Base-by-base conservation (phyloP, 1,284 basidiomycete species). In the Agroathelia rolfsii region DNA sequence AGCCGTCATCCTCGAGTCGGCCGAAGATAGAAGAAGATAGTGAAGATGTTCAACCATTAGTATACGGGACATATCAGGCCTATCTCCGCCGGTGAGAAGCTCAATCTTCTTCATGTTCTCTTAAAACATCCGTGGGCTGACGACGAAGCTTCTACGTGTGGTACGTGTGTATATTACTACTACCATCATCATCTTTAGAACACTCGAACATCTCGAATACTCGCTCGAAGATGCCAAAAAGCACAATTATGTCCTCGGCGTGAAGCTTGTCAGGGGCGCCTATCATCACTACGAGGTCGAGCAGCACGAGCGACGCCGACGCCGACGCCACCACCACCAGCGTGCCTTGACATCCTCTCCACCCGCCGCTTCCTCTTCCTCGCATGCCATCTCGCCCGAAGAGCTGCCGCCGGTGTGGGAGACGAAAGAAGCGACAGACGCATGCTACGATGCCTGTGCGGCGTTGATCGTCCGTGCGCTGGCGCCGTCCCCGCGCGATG, bases 231-330 rank as follows among this genome's bases (percentile, higher is more conserved):
- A 86, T 35, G 83, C 93, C 6, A 64, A 73, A 41, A 55, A 53
- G 28, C 64, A 78, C 44, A 67, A 72, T 27, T 96, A 90, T 53
- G 67, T 82, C 0, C 70, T 97, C 2, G 93, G 93, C 11, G 76
- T 93, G 41, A 97, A 97, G 59, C 80, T 97, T 36, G 93, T 97
- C 20, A 76, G 94, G 15, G 94, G 93, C 0, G 93, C 93, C 2
- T 97, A 96, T 55, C 85, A 93, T 46, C 70, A 76, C 2, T 68
- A 81, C 35, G 94, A 96, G 52, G 50, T 75, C 28, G 61, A 62
- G n/a, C 68, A 72, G 2, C 62, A 76, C 45, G n/a, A n/a, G n/a
- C n/a, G n/a, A n/a, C n/a, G n/a, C n/a, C n/a, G n/a, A n/a, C n/a
- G n/a, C n/a, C n/a, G n/a, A n/a, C n/a, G n/a, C n/a, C n/a, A n/a